phyloP scores from a whole-genome alignment of 164 flowering plant species.

The Annona squamosa region DNA sequence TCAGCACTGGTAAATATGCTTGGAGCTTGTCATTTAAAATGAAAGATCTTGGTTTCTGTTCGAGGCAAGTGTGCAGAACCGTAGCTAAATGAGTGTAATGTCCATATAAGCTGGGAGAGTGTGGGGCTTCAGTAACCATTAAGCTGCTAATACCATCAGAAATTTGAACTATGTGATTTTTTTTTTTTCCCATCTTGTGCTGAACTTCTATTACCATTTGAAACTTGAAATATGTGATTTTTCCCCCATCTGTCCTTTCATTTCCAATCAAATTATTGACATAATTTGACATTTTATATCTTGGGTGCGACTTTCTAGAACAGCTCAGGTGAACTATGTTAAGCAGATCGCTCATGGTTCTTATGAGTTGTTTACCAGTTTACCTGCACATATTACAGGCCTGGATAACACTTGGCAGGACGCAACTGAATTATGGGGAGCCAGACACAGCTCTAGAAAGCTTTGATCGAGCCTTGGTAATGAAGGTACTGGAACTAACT shows the following conservation, averaged over 20 bases:
- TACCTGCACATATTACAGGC: conserved; percentile 37
- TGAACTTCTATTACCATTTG: no score
- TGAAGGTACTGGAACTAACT: conserved; percentile 39
- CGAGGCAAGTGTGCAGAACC: neutral
- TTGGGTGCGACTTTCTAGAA: neutral
- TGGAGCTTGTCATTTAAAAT: neutral
- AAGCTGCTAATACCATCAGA: no score
- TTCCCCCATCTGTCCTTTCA: neutral
- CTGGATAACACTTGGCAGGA: conserved; percentile 87
- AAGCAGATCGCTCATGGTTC: neutral
- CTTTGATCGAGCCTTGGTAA: conserved; percentile 66
- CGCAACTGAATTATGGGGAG: conserved; percentile 88
- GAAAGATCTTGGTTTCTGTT: neutral
- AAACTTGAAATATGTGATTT: no score
- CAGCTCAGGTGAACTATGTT: neutral
- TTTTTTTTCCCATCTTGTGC: neutral
- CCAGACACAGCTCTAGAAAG: conserved; percentile 74
- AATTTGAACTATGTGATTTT: no score
- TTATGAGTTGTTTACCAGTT: neutral
- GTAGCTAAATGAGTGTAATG: neutral
- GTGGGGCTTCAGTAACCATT: neutral
- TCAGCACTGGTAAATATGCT: neutral
- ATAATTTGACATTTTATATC: neutral
- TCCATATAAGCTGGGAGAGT: neutral
- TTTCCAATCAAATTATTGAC: neutral